Evolutionary conservation across 495 filamentous ascomycete genomes (phyloP).

Genomic region (Evernia prunastri): DNA sequence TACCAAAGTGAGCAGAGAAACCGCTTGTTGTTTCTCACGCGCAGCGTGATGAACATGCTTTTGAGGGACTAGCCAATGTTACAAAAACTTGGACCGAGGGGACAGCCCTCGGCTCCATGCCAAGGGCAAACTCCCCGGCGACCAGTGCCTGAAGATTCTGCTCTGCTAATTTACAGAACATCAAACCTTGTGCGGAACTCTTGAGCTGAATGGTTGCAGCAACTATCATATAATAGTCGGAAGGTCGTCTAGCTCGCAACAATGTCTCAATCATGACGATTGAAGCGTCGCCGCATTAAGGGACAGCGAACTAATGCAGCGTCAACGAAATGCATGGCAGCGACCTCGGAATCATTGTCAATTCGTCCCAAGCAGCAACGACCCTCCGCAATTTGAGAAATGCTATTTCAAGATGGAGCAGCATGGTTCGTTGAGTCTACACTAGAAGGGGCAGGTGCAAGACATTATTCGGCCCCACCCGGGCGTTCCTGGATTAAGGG

Average conservation of each 20-base stretch:
- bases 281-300: background rate
- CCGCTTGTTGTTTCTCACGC: background rate
- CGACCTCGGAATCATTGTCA: background rate
- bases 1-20: background rate
- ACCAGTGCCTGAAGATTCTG: background rate
- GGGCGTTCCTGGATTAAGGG: constrained; percentile 11
- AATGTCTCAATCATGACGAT: background rate
- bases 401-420: background rate
- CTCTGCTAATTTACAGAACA: background rate
- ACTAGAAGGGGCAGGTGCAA: constrained; percentile 8
- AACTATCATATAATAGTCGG: background rate
- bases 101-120: too few relatives aligned
- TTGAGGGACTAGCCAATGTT: too few relatives aligned
- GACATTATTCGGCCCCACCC: constrained; percentile 1
- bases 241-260: background rate
- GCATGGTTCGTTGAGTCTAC: background rate
- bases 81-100: too few relatives aligned
- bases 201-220: background rate
- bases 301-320: background rate
- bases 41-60: too few relatives aligned
- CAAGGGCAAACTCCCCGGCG: background rate
- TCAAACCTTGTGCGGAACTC: background rate
- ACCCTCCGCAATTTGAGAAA: too few relatives aligned
- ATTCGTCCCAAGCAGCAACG: background rate
- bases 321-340: background rate